Evolutionary conservation across 352 stramenopile genomes (phyloP), one percentile per base, ranked within the genome.

Genomic region (Pythium chondricola): DNA sequence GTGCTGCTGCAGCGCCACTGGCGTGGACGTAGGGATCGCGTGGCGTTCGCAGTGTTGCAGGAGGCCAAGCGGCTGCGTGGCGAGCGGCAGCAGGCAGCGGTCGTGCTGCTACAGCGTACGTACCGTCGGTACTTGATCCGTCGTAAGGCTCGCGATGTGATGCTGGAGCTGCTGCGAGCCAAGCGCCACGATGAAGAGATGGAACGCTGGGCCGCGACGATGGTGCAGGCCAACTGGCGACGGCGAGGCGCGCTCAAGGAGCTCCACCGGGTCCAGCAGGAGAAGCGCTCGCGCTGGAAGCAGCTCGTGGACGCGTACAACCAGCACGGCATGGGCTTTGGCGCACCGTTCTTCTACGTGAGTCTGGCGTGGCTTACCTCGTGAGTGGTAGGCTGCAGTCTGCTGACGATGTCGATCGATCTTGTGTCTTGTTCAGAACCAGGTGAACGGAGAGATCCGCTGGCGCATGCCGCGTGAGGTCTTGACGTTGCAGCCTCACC

Each of bases 321-420:
- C 47, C 58, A 86, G 14, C 77, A 90, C 24, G 65, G 73, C 9
- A 71, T 59, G 37, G 80, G 77, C n/a, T 73, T 58, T 30, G 77
- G 77, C 7, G 80, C 80, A 1, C 80, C 80, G n/a, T 97, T 97
- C 52, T 98, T 94, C 70, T 98, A 97, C 54, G 77, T 92, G 48
- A 38, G 74, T 51, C 16, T 43, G 42, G 25, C 11, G 10, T 42
- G 17, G 17, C 14, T 16, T 56, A 27, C 13, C 18, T n/a, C 8
- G n/a, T 20, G 16, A 35, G 44, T 52, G 32, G 8, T 30, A 18
- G 4, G 31, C 26, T 44, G 6, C 20, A 8, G 16, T 27, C 57
- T 29, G 47, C 4, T 20, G 44, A 20, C 17, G 6, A 31, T 13
- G n/a, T 30, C 3, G 20, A 16, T 38, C 37, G 32, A 52, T 13